Evolutionary conservation across 148 eudicot genomes (phyloP).

Genomic region (Chenopodium quinoa): DNA sequence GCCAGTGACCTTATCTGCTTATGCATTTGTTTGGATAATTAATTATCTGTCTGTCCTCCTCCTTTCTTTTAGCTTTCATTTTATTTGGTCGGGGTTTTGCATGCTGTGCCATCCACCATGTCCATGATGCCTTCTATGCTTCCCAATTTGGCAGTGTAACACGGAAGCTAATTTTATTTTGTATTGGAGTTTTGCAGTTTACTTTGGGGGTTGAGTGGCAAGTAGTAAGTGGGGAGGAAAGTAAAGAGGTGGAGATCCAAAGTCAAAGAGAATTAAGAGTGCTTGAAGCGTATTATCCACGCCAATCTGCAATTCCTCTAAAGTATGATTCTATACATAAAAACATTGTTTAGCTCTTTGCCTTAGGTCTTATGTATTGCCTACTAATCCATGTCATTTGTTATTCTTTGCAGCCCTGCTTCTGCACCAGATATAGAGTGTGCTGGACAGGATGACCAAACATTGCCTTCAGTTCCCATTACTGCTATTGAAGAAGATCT

Average conservation of each 20-base stretch:
- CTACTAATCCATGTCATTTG: not conserved
- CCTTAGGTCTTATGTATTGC: not conserved
- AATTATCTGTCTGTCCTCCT: not conserved
- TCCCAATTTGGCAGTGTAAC: not conserved
- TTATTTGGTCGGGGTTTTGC: not conserved
- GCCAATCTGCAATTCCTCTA: constrained; percentile 72
- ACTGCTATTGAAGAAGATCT: constrained; percentile 77
- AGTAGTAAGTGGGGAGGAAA: constrained; percentile 79
- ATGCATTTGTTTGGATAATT: not conserved
- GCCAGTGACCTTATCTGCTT: not conserved
- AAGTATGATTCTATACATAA: constrained; percentile 40
- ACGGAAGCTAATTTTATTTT: constrained; percentile 6
- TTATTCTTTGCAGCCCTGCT: constrained; percentile 52
- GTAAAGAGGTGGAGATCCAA: constrained; percentile 55
- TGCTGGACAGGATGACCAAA: constrained; percentile 34
- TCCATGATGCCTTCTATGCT: too few species aligned
- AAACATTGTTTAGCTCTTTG: not conserved
- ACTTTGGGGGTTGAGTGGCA: constrained; percentile 53
- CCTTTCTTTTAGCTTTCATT: not conserved
- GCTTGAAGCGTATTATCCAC: constrained; percentile 81
- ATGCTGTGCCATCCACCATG: too few species aligned
- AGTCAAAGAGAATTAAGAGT: constrained; percentile 62
- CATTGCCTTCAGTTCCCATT: constrained; percentile 52
- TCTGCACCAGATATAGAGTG: constrained; percentile 31
- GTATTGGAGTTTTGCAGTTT: constrained; percentile 45